Evolutionary conservation across 805 yeast species (phyloP), one percentile per base, ranked within the genome.

Genomic region (Ogataea glucozyma): DNA sequence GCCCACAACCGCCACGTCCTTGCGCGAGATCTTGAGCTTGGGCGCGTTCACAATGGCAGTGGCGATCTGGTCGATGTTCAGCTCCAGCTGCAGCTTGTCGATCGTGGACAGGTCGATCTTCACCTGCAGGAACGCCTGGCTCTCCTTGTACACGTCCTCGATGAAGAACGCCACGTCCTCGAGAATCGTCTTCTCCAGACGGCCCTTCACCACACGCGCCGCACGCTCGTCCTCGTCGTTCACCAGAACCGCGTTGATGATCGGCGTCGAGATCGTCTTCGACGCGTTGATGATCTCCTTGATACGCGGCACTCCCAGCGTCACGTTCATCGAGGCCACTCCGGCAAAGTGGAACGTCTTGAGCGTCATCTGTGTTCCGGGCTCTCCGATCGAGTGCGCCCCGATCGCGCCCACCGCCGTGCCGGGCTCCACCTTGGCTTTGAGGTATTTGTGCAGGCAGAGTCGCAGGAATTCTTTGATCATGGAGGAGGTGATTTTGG

Each of bases 351-450:
- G 71, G 67, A 66, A 66, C 55, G 83, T 78, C 62, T 78, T 78
- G 64, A 78, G 76, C 4, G 99, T 93, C 99, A 93, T 93, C 70
- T 93, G 99, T 1, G 99, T 93, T 64, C 98, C 99, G 17, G 99
- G 99, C 62, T 91, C 99, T 70, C 99, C 99, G 72, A 93, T 93
- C 32, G 97, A 88, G 64, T 93, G 99, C 0, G 99, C 99, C 54
- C 98, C 99, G 68, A 93, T 90, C 19, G 99, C 98, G 53, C 99
- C 99, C 42, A 93, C 98, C 2, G 99, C 99, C 4, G 99, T 93
- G 49, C 98, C 99, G 1, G 99, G 99, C 65, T 93, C 99, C 13
- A 93, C 97, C 67, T 83, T 83, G 6, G 99, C 97, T 53, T 84
- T 76, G 41, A 80, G 79, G 60, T 93, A 93, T 67, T 93, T 93